phyloP scores from a whole-genome alignment of 2,329 filamentous ascomycete species.

The Fusarium musae region DNA sequence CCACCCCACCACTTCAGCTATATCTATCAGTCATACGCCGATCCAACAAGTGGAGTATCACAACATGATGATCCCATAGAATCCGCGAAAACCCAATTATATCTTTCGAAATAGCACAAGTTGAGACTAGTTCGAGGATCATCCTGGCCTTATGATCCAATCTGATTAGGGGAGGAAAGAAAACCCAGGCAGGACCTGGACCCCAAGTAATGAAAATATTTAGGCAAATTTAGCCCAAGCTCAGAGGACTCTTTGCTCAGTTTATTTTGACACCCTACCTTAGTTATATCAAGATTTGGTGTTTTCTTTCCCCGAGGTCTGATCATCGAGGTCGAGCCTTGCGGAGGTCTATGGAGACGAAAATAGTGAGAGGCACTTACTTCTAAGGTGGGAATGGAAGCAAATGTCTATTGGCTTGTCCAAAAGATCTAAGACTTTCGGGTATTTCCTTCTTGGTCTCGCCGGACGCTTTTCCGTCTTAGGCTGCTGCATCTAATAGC shows the following conservation, averaged over 20 bases:
- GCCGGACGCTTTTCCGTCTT: not conserved
- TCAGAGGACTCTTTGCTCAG: no score
- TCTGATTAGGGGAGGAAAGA: not conserved
- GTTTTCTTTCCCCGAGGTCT: no score
- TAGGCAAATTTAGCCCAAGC: no score
- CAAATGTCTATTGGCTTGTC: not conserved
- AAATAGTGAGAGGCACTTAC: not conserved
- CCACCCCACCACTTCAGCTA: not conserved
- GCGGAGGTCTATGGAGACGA: not conserved
- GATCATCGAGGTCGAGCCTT: not conserved
- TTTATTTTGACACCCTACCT: no score
- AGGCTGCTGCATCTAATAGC: not conserved
- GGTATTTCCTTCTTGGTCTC: conserved; percentile 6
- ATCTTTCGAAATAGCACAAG: not conserved
- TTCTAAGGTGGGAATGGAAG: not conserved
- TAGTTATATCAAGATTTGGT: no score
- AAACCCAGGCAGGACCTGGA: no score
- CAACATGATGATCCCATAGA: not conserved
- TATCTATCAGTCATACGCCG: conserved; percentile 11
- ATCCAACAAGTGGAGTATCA: not conserved
- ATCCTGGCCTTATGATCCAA: not conserved
- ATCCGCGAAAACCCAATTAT: accelerated
- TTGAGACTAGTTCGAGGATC: not conserved
- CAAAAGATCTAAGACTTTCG: not conserved
- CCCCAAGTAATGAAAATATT: no score